Evolutionary conservation across 1,284 basidiomycete species (phyloP), one percentile per base, ranked within the genome.

Genomic region (Fomitopsis betulina): DNA sequence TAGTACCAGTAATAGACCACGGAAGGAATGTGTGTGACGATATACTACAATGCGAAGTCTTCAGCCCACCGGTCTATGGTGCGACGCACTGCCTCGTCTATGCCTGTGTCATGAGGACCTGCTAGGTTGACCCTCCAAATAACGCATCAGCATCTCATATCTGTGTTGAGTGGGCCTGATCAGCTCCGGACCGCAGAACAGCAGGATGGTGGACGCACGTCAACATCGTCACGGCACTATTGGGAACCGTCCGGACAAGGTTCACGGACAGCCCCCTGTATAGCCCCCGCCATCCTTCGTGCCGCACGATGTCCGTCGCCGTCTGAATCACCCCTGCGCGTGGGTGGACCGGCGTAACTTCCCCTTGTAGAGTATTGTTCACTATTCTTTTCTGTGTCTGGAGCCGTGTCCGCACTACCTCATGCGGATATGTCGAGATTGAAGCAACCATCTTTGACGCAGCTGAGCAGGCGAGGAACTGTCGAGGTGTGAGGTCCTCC

Each of bases 391-490:
- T 83, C 66, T 89, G 87, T 5, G 94, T 94, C 74, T 98, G 95
- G 38, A 97, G 75, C 5, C 94, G 85, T 27, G 95, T 98, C 10
- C 95, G 89, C 19, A 98, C 81, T 43, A 98, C 96, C 74, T 98
- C 95, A 72, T 98, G 95, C 0, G 96, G 96, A 73, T 98, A 98
- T 32, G 96, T 98, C 25, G 89, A 89, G 25, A 97, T 77, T 12
- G 94, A 95, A 3, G 95, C 96, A 2, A 91, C 87, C 92, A 97
- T 96, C 73, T 98, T 98, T 35, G 94, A 89, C 21, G 86, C 75
- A 8, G 92, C 93, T 21, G 93, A 95, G 75, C 94, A 96, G 3
- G 86, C 72, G 13, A 98, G 85, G 63, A 98, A 95, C 19, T 85
- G 82, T 32, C 79, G 73, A 5, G 85, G 84, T 1, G 85, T 76